Conservation (phyloP, 495 filamentous ascomycete species). For the Bombardia bombarda region DNA sequence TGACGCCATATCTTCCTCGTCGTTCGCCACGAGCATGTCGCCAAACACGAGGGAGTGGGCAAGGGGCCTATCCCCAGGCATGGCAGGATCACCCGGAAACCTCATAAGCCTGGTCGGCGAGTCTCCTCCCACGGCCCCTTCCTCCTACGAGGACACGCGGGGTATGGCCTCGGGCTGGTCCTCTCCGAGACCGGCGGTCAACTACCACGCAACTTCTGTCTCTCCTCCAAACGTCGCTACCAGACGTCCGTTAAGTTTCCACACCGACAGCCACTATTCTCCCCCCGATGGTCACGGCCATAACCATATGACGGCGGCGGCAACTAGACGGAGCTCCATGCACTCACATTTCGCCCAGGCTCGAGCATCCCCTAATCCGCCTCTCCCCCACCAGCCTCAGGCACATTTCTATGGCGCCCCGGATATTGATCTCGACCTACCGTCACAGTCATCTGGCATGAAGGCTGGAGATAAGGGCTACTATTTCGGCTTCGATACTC, state of each 20-base stretch:
- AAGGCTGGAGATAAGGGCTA: conserved; percentile 57
- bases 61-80: conserved; percentile 31
- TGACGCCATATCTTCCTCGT: conserved; percentile 37
- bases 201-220: conserved; percentile 33
- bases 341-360: conserved; percentile 45
- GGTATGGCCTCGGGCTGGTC: conserved; percentile 35
- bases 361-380: conserved; percentile 46
- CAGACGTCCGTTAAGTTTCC: conserved; percentile 43
- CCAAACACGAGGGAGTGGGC: conserved; percentile 47
- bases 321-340: conserved; percentile 48
- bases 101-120: conserved; percentile 46
- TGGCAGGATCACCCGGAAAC: conserved; percentile 48
- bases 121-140: conserved; percentile 44
- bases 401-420: conserved; percentile 60
- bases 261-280: conserved; percentile 39
- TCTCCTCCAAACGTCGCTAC: conserved; percentile 40
- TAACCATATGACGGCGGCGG: conserved; percentile 31
- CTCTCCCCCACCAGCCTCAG: conserved; percentile 74
- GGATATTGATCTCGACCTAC: conserved; percentile 60
- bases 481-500: conserved; percentile 71
- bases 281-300: conserved; percentile 36
- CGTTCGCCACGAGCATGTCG: conserved; percentile 37
- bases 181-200: conserved; percentile 28
- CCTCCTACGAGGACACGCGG: conserved; percentile 45
- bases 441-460: conserved; percentile 39